phyloP scores from a whole-genome alignment of 495 filamentous ascomycete genomes.

The Penicillium ochrochloron region DNA sequence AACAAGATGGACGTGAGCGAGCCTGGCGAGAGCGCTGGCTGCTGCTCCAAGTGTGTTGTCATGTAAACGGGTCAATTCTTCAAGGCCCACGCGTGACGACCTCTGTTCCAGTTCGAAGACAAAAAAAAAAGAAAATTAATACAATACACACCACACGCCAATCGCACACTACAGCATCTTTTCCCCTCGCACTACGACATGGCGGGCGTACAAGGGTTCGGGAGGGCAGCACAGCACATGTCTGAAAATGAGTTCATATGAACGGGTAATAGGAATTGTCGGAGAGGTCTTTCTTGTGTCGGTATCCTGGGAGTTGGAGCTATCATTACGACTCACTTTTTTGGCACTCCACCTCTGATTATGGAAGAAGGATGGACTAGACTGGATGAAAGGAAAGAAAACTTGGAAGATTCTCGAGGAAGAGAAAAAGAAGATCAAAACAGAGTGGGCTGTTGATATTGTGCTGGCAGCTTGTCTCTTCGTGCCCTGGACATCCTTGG shows the following conservation, averaged over 20 bases:
- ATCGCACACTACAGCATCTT: conserved; percentile 4
- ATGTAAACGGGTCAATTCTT: conserved; percentile 65
- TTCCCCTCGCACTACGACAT: not conserved
- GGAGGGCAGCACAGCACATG: conserved; percentile 4
- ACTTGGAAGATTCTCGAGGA: conserved; percentile 4
- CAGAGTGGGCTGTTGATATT: conserved; percentile 20
- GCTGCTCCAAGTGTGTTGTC: conserved; percentile 85
- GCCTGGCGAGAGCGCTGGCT: conserved; percentile 71
- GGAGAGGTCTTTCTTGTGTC: conserved; percentile 9
- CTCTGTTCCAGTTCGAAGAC: conserved; percentile 4
- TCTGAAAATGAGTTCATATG: conserved; percentile 15
- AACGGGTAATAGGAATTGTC: conserved; percentile 19
- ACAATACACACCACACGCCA: not conserved
- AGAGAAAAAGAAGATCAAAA: conserved; percentile 20
- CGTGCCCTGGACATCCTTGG: conserved; percentile 31
- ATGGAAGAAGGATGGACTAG: not conserved
- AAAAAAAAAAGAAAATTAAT: conserved; percentile 9
- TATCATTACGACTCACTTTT: not conserved
- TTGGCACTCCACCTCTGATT: not conserved
- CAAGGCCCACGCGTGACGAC: not conserved
- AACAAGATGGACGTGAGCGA: conserved; percentile 79
- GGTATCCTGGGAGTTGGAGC: conserved; percentile 14
- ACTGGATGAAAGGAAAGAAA: not conserved
- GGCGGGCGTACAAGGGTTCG: conserved; percentile 6
- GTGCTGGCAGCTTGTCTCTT: conserved; percentile 21